A percentile compares a stretch with the other conserved stretches of the same genome.
These are phyloP conservation scores for Colletotrichum sp. DNA, from an alignment of 2,329 filamentous ascomycete species.

Conservation along the genomic window DNA sequence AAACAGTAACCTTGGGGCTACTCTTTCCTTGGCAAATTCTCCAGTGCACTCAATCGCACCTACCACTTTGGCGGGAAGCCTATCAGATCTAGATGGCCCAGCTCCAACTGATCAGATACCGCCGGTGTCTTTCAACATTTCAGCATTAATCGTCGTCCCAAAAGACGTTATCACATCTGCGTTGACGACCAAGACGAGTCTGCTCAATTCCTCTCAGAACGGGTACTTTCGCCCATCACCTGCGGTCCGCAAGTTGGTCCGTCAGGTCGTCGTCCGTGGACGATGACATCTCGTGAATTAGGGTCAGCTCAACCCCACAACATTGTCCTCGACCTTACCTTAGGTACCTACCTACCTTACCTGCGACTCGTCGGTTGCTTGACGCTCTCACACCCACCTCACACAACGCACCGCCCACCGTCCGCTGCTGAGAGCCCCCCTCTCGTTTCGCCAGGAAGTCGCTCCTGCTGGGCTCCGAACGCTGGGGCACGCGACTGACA, in stretches of 20 bases:
- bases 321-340: background rate
- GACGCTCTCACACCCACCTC: background rate
- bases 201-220: background rate
- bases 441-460: constrained; percentile 7
- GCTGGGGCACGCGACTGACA: constrained; percentile 13
- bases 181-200: background rate
- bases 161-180: background rate
- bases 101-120: background rate
- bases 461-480: background rate
- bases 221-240: background rate
- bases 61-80: background rate
- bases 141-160: background rate
- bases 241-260: background rate
- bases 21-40: background rate
- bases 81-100: background rate
- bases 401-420: background rate
- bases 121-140: background rate
- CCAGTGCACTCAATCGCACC: background rate
- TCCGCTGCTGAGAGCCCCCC: background rate
- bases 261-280: background rate
- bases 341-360: background rate
- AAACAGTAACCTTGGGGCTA: background rate
- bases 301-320: background rate
- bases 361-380: background rate
- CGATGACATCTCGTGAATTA: background rate